Evolutionary conservation across 176 grass and related monocot genomes (phyloP).

Genomic region (Avena eriantha): DNA sequence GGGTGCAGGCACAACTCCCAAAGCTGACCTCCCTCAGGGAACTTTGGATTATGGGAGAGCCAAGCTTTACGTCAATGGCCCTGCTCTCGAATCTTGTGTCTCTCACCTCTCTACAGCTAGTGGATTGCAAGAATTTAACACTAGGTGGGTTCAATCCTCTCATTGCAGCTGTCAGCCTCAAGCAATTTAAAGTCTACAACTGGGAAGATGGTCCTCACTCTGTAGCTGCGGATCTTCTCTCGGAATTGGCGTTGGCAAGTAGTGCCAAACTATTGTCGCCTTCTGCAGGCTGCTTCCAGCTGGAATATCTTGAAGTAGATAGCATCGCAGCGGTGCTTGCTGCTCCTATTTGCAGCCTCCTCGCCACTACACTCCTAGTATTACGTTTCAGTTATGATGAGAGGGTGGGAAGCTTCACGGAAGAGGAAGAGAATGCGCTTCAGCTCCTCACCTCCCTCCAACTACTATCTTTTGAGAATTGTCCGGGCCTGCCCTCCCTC

Average conservation of each 20-base stretch:
- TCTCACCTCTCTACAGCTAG: fast-evolving
- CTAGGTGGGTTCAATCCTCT: not conserved
- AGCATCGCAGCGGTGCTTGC: not conserved
- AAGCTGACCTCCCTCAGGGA: not conserved
- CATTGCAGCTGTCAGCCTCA: not conserved
- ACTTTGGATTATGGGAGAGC: fast-evolving
- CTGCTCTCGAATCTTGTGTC: not conserved
- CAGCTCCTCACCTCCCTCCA: not conserved
- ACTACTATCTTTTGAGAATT: fast-evolving
- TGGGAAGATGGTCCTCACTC: fast-evolving
- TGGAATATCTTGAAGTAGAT: not conserved
- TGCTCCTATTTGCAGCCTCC: not conserved
- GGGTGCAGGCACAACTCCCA: not conserved
- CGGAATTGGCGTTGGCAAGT: not conserved
- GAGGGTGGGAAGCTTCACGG: not conserved
- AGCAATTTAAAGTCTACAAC: fast-evolving
- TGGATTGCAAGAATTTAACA: not conserved
- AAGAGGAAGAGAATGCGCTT: not conserved
- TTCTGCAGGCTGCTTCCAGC: too few relatives aligned
- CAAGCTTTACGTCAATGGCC: not conserved
- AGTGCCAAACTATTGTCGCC: not conserved
- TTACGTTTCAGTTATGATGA: not conserved
- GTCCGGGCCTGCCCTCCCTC: not conserved
- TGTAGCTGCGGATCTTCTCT: not conserved
- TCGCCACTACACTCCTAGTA: not conserved